These are phyloP conservation scores for Coleophoma eucalyptorum DNA, from an alignment of 2,329 filamentous ascomycete genomes.

Conservation along the genomic window DNA sequence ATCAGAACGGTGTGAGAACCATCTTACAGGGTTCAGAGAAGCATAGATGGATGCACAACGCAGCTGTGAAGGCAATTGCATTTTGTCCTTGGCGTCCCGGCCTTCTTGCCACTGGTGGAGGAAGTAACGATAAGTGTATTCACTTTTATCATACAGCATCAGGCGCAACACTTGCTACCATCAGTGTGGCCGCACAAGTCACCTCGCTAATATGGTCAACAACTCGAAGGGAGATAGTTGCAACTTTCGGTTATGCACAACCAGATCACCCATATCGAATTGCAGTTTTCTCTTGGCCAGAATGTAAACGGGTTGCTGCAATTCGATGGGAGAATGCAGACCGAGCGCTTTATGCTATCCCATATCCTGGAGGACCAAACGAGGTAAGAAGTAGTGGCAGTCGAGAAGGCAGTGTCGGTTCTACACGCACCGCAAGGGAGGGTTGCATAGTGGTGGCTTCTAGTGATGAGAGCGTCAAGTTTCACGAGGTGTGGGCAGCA, in stretches of 20 bases:
- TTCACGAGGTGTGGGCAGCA: conserved; percentile 89
- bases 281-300: conserved; percentile 92
- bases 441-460: conserved; percentile 89
- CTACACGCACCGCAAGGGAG: conserved; percentile 57
- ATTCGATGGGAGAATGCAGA: conserved; percentile 81
- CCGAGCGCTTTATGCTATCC: conserved; percentile 81
- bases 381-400: conserved; percentile 15
- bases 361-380: conserved; percentile 66
- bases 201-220: conserved; percentile 90
- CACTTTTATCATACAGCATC: conserved; percentile 91
- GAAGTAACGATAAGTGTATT: conserved; percentile 91
- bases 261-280: conserved; percentile 87
- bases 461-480: conserved; percentile 89
- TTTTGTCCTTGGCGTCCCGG: conserved; percentile 93
- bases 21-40: conserved; percentile 55
- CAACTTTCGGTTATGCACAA: conserved; percentile 90
- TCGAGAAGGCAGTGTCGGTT: conserved; percentile 48
- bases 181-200: conserved; percentile 89
- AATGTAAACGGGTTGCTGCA: conserved; percentile 78
- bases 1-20: conserved; percentile 34
- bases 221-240: conserved; percentile 80
- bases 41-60: conserved; percentile 74
- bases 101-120: conserved; percentile 85
- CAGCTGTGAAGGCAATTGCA: conserved; percentile 93
- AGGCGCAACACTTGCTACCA: conserved; percentile 80